Evolutionary conservation across 2,329 filamentous ascomycete genomes (phyloP).

Genomic region (Scedosporium minutisporum): DNA sequence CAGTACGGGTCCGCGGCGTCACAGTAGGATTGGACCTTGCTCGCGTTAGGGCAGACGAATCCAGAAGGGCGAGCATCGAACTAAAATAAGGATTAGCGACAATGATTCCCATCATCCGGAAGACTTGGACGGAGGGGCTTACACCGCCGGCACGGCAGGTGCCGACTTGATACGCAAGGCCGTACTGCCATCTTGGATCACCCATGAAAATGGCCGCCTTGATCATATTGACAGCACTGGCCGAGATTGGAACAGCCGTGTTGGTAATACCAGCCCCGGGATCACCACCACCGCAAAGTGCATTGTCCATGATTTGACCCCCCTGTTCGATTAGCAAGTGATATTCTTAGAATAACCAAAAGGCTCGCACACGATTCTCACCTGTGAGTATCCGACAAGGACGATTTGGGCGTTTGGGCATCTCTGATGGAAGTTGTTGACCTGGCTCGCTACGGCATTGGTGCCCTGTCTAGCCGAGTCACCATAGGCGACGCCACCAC

Average conservation of each 20-base stretch:
- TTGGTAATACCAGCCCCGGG: constrained; percentile 31
- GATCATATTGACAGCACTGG: constrained; percentile 41
- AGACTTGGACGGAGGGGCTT: constrained; percentile 19
- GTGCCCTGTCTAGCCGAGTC: constrained; percentile 49
- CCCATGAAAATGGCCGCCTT: constrained; percentile 59
- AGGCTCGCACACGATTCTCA: constrained; percentile 14
- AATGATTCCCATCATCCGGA: background rate
- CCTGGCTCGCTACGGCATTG: constrained; percentile 45
- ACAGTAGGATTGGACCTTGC: constrained; percentile 55
- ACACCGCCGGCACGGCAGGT: constrained; percentile 48
- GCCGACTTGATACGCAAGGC: constrained; percentile 49
- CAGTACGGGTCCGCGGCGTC: constrained; percentile 56
- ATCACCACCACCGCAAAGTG: constrained; percentile 50
- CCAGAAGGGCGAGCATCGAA: constrained; percentile 50
- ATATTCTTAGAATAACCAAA: background rate
- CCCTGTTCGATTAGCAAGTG: constrained; percentile 27
- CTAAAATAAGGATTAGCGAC: constrained; percentile 21
- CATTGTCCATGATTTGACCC: constrained; percentile 55
- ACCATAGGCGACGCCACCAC: constrained; percentile 31
- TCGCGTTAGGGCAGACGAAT: constrained; percentile 43
- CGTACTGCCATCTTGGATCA: constrained; percentile 46
- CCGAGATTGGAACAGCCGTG: constrained; percentile 31
- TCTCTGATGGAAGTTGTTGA: constrained; percentile 45
- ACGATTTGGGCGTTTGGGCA: constrained; percentile 51
- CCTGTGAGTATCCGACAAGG: constrained; percentile 53